Base-by-base conservation (phyloP, 257 asterid genomes). In the Solanum habrochaites region DNA sequence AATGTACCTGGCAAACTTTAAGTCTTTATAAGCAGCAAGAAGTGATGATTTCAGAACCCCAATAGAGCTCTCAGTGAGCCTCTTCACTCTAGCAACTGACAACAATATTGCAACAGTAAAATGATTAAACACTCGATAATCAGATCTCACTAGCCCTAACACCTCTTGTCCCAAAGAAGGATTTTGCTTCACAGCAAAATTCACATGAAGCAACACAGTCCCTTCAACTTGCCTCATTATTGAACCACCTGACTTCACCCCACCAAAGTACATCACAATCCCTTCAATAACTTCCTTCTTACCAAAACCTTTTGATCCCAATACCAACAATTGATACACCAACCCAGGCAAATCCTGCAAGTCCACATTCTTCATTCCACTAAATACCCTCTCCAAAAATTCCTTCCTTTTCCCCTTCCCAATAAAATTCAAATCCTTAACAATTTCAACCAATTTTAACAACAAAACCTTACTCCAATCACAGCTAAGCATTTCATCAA, bases 161-260 rank as follows among this genome's bases (percentile, higher is more conserved):
- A 95, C 92, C 92, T 94, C 98, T 92, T 91, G 94, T 80, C 95
- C 98, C 88, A 95, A 89, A 6, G 98, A 94, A 11, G 96, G 95
- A 67, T 95, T 96, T 92, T 96, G 98, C 91, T 94, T 96, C 72
- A 94, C 97, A 5, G 98, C 96, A 73, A 96, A 96, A 92, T 94
- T 94, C 89, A 96, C 94, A 86, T 96, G 98, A 88, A 96, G 96
- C 91, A 95, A 88, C 75, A 94, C 98, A 42, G 98, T 95, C 91
- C 98, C 98, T 87, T 95, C 98, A 18, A 94, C 94, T 89, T 96
- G 98, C 87, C 93, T 94, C 93, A 91, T 93, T 66, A 90, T 91
- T 35, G 94, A 92, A n/a, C 98, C 90, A 8, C 91, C 92, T 45
- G 85, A 89, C 37, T 39, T 89, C 74, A 75, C 84, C 81, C 89